Evolutionary conservation across 139 green algal species (phyloP).

Genomic region (Trebouxia sp.): DNA sequence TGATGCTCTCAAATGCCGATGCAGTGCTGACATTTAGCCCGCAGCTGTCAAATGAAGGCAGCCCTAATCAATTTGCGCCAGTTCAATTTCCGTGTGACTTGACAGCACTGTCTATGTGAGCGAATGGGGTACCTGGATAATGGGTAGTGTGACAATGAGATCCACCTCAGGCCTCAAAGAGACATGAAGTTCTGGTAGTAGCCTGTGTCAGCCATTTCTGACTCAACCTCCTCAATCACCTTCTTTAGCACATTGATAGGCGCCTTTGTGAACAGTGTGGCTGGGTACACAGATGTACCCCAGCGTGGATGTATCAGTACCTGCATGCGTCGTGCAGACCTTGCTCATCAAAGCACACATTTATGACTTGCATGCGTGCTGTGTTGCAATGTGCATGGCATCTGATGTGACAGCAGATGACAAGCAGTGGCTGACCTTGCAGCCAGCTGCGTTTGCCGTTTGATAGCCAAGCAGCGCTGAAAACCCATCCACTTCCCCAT

Average conservation of each 20-base stretch:
- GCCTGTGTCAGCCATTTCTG: neutral
- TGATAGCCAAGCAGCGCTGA: slow-evolving; percentile 67
- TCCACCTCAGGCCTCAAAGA: neutral
- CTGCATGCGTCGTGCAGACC: slow-evolving; percentile 32
- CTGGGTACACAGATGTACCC: slow-evolving; percentile 91
- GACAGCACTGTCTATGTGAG: too few relatives aligned
- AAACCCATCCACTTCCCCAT: slow-evolving; percentile 88
- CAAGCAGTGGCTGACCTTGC: slow-evolving; percentile 61
- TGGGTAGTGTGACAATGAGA: too few relatives aligned
- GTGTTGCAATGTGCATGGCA: neutral
- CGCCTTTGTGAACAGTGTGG: slow-evolving; percentile 86
- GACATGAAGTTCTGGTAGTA: slow-evolving; percentile 19
- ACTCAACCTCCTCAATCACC: slow-evolving; percentile 35
- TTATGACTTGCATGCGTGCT: neutral
- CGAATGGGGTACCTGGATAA: too few relatives aligned
- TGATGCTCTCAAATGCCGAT: too few relatives aligned
- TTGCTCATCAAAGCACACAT: neutral
- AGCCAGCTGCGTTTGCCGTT: slow-evolving; percentile 76
- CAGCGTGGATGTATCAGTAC: slow-evolving; percentile 89
- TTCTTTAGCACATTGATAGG: slow-evolving; percentile 55
- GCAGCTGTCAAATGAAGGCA: too few relatives aligned
- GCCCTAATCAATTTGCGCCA: too few relatives aligned
- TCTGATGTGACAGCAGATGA: neutral
- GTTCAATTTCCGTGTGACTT: too few relatives aligned
- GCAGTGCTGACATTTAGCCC: too few relatives aligned